Percentiles rank a stretch among this genome's conserved stretches.
These are phyloP conservation scores for Berberis thunbergii DNA, from an alignment of 164 flowering plant genomes.

Conservation along the genomic window DNA sequence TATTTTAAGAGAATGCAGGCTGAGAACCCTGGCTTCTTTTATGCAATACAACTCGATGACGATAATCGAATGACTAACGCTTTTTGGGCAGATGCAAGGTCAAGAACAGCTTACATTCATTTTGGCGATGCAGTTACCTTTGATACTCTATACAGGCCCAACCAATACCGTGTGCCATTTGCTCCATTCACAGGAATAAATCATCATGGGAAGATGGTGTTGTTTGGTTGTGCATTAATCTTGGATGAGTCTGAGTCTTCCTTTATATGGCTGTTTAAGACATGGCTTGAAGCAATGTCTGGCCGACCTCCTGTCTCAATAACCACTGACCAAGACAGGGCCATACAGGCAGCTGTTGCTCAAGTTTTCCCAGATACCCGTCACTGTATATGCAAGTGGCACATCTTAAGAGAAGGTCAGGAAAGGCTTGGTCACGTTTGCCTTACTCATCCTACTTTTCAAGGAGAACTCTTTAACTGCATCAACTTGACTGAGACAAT, in stretches of 20 bases:
- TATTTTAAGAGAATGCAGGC: slow-evolving; percentile 69
- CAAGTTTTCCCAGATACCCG: slow-evolving; percentile 58
- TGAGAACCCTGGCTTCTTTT: slow-evolving; percentile 61
- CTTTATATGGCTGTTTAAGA: slow-evolving; percentile 58
- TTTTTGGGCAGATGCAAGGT: slow-evolving; percentile 77
- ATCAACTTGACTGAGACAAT: slow-evolving; percentile 53
- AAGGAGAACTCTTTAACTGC: slow-evolving; percentile 54
- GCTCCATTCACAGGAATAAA: slow-evolving; percentile 73
- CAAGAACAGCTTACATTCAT: slow-evolving; percentile 52
- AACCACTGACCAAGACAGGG: slow-evolving; percentile 64
- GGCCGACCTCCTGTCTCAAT: slow-evolving; percentile 49
- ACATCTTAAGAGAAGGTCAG: slow-evolving; percentile 60
- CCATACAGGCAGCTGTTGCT: slow-evolving; percentile 46
- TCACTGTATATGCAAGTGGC: slow-evolving; percentile 64
- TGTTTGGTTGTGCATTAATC: slow-evolving; percentile 72
- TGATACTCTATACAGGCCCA: slow-evolving; percentile 58
- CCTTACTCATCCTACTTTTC: slow-evolving; percentile 40
- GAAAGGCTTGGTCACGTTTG: slow-evolving; percentile 53
- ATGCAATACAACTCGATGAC: slow-evolving; percentile 69
- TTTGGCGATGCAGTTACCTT: slow-evolving; percentile 71
- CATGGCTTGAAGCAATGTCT: slow-evolving; percentile 70
- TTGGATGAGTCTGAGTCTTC: slow-evolving; percentile 63
- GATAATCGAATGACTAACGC: slow-evolving; percentile 56
- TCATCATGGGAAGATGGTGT: slow-evolving; percentile 63
- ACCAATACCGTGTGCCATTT: slow-evolving; percentile 55